Conservation (phyloP, 2,329 filamentous ascomycete species). For the Pseudocercospora cruenta region DNA sequence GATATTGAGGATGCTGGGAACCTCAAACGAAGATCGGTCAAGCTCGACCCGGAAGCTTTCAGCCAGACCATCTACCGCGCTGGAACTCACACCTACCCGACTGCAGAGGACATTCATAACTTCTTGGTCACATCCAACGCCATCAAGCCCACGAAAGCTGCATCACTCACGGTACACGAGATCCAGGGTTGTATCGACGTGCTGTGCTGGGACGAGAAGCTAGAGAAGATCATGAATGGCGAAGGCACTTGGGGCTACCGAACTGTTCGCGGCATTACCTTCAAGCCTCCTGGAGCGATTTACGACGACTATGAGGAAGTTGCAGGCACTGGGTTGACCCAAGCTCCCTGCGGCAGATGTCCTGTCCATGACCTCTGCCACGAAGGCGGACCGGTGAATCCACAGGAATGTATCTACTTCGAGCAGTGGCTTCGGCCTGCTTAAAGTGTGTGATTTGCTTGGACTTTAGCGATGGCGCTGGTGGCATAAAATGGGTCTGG, state of each 20-base stretch:
- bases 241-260: slow-evolving; percentile 55
- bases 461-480: slow-evolving; percentile 30
- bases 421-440: slow-evolving; percentile 69
- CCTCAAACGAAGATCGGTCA: slow-evolving; percentile 20
- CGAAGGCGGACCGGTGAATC: slow-evolving; percentile 86
- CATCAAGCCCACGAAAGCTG: slow-evolving; percentile 67
- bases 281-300: slow-evolving; percentile 30
- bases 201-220: slow-evolving; percentile 81
- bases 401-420: slow-evolving; percentile 90
- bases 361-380: slow-evolving; percentile 92
- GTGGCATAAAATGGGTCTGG: slow-evolving; percentile 5
- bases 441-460: neutral
- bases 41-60: slow-evolving; percentile 26
- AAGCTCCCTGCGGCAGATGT: slow-evolving; percentile 87
- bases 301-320: slow-evolving; percentile 46
- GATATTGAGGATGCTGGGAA: slow-evolving; percentile 38
- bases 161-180: slow-evolving; percentile 64
- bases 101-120: slow-evolving; percentile 74
- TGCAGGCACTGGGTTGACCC: slow-evolving; percentile 75
- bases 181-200: slow-evolving; percentile 86
- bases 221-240: slow-evolving; percentile 61
- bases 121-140: slow-evolving; percentile 71
- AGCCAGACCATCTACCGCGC: slow-evolving; percentile 37
- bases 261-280: slow-evolving; percentile 42
- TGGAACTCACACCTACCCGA: slow-evolving; percentile 70